Percentiles rank a stretch among this genome's conserved stretches.
Conservation (phyloP, 164 flowering plant species). For the Chimonanthus praecox region DNA sequence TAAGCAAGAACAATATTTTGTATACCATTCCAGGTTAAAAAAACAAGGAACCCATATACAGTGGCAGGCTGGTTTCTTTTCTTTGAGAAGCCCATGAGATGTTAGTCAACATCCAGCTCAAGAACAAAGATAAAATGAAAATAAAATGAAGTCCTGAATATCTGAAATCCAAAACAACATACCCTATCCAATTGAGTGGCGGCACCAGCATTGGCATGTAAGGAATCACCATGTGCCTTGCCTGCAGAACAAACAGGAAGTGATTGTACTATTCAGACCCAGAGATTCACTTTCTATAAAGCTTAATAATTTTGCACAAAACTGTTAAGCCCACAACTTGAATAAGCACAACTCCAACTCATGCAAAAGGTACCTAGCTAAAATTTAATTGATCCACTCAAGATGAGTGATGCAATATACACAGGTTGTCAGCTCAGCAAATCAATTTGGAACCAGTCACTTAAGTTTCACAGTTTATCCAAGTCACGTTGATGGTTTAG, state of each 20-base stretch:
- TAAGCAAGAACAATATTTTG: too few species aligned
- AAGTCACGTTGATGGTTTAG: too few species aligned
- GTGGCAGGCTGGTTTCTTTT: too few species aligned
- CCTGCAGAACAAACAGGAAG: conserved; percentile 27
- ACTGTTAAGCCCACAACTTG: neutral
- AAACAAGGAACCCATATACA: too few species aligned
- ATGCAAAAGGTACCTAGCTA: too few species aligned
- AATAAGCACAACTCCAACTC: neutral
- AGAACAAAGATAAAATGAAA: neutral
- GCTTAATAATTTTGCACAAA: neutral
- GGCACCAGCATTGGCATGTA: conserved; percentile 74
- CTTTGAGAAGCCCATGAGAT: too few species aligned
- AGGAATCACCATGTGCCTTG: conserved; percentile 66
- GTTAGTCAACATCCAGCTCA: neutral
- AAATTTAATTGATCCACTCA: too few species aligned
- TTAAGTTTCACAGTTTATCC: too few species aligned
- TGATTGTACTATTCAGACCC: neutral
- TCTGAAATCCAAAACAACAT: conserved; percentile 13
- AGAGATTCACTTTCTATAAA: neutral
- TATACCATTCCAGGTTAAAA: too few species aligned
- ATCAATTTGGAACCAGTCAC: too few species aligned
- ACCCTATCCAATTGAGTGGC: conserved; percentile 57
- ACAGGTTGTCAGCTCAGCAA: too few species aligned
- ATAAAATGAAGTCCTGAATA: neutral
- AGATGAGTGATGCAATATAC: too few species aligned